phyloP scores from a whole-genome alignment of 257 asterid genomes.

The Buddleja alternifolia region DNA sequence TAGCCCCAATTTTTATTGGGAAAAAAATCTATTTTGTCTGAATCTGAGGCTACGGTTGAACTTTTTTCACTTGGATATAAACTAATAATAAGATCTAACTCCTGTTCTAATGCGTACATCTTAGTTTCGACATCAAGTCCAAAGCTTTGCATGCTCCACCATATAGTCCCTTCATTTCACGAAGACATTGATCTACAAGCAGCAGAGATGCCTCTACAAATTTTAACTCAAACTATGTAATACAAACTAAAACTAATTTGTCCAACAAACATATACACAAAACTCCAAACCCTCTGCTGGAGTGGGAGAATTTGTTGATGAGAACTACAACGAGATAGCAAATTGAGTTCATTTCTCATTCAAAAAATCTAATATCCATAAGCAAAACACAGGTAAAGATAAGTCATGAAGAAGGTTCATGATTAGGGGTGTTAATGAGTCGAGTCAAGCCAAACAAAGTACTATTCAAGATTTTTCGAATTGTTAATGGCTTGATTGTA shows the following conservation, averaged over 20 bases:
- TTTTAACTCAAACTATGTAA: background rate
- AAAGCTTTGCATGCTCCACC: slow-evolving; percentile 5
- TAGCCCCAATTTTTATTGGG: background rate
- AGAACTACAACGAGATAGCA: background rate
- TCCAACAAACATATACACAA: background rate
- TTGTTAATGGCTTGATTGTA: too few relatives aligned
- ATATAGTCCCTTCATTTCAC: background rate
- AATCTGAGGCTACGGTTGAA: background rate
- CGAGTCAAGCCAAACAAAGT: too few relatives aligned
- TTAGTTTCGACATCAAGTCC: background rate
- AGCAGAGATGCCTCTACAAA: background rate
- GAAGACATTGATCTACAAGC: background rate
- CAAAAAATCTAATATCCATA: slow-evolving; percentile 8
- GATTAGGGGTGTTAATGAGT: too few relatives aligned
- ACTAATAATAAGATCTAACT: background rate
- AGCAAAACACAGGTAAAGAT: too few relatives aligned
- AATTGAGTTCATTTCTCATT: background rate
- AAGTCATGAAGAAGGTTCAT: too few relatives aligned
- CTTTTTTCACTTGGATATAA: background rate
- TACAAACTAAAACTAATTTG: background rate
- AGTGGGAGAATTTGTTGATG: background rate
- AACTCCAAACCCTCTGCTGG: background rate
- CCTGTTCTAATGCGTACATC: background rate
- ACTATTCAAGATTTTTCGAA: too few relatives aligned
- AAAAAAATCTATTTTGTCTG: background rate